phyloP scores from a whole-genome alignment of 176 grass and related monocot genomes.

The Phragmites australis region DNA sequence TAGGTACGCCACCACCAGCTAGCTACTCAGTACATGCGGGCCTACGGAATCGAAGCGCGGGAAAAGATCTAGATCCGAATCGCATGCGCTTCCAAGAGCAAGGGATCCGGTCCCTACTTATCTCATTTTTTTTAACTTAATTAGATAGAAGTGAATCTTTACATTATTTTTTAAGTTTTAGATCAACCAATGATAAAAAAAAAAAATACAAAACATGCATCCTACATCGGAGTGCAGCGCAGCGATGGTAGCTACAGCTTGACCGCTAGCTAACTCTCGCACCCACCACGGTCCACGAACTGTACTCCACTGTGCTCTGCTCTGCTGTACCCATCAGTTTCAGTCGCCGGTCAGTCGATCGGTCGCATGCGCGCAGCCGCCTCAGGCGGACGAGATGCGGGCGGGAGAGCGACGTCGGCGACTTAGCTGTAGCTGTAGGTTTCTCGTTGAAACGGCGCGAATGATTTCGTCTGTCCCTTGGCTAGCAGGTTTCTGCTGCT shows the following conservation, averaged over 20 bases:
- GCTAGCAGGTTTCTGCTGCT: too few relatives aligned
- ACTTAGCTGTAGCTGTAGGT: not conserved
- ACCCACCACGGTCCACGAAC: not conserved
- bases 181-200: too few relatives aligned
- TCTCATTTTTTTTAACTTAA: too few relatives aligned
- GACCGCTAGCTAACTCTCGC: not conserved
- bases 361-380: constrained; percentile 10
- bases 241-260: not conserved
- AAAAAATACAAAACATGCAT: too few relatives aligned
- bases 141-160: too few relatives aligned
- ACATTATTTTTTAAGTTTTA: too few relatives aligned
- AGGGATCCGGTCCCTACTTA: too few relatives aligned
- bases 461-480: not conserved
- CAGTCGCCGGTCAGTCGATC: not conserved
- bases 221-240: not conserved
- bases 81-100: not conserved
- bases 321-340: not conserved
- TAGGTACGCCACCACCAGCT: not conserved
- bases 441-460: not conserved
- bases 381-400: not conserved
- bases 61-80: not conserved
- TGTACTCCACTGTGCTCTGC: not conserved
- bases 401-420: too few relatives aligned
- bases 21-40: not conserved
- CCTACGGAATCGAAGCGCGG: not conserved